phyloP scores from a whole-genome alignment of 768 basidiomycete genomes.

The Trichaptum fuscoviolaceum region DNA sequence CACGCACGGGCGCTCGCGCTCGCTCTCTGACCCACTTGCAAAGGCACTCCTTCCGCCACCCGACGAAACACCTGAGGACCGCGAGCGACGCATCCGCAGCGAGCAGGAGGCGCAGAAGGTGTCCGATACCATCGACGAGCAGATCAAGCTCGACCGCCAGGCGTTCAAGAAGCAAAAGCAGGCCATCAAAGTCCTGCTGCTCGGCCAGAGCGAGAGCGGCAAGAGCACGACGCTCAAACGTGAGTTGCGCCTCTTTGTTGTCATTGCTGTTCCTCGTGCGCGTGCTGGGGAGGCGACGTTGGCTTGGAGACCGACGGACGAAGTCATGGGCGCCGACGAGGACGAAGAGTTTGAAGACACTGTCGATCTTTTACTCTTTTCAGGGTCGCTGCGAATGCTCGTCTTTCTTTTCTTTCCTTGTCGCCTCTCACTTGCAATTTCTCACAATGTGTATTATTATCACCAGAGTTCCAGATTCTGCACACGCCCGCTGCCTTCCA shows the following conservation, averaged over 20 bases:
- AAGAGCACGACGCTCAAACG: constrained; percentile 87
- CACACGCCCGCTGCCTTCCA: constrained; percentile 74
- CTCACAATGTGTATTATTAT: constrained; percentile 2
- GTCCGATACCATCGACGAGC: constrained; percentile 75
- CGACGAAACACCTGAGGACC: constrained; percentile 64
- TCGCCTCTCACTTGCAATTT: too few relatives aligned
- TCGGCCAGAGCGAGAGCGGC: constrained; percentile 87
- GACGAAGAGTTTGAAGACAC: too few relatives aligned
- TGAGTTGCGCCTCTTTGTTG: constrained; percentile 38
- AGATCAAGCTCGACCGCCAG: constrained; percentile 60
- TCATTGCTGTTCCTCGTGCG: constrained; percentile 9
- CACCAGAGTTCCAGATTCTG: constrained; percentile 77
- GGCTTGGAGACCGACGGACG: neutral
- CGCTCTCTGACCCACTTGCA: constrained; percentile 66
- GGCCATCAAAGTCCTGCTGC: constrained; percentile 70
- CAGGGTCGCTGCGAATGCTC: too few relatives aligned
- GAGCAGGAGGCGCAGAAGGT: constrained; percentile 70
- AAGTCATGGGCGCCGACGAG: too few relatives aligned
- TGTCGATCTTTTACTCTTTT: neutral
- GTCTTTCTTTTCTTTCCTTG: too few relatives aligned
- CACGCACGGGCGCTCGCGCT: constrained; percentile 20
- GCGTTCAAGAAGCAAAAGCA: constrained; percentile 54
- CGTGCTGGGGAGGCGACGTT: neutral
- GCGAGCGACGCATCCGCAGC: constrained; percentile 56
- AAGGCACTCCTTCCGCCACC: constrained; percentile 63